Base-by-base conservation (phyloP, 2,329 filamentous ascomycete genomes). In the Rasamsonia emersonii region DNA sequence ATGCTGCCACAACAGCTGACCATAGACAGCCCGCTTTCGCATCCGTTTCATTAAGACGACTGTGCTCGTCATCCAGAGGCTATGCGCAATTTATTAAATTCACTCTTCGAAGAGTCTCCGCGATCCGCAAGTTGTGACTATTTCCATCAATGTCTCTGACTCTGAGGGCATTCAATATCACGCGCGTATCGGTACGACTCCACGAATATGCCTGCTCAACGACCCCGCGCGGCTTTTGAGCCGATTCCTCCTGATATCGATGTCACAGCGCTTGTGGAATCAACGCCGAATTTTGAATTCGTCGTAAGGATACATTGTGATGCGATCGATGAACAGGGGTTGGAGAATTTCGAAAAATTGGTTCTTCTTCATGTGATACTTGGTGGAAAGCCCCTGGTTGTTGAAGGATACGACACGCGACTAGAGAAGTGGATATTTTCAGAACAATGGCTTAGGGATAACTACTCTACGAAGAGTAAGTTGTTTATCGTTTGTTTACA, bases 141-240 rank as follows among this genome's bases (percentile, higher is more conserved):
- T n/a, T n/a, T n/a, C n/a, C n/a, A n/a, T 20, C 4, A 4, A 10
- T 15, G 3, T 14, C 17, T 14, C 14, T 9, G 17, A 5, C 13
- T 7, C 13, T 9, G 9, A 28, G 14, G 5, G 18, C 14, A 27
- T n/a, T n/a, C n/a, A n/a, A n/a, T n/a, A n/a, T n/a, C n/a, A n/a
- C n/a, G n/a, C n/a, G n/a, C n/a, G n/a, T n/a, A n/a, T n/a, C n/a
- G n/a, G n/a, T n/a, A n/a, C n/a, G n/a, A n/a, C n/a, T n/a, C n/a
- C n/a, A 13, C 10, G 48, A 71, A 50, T 17, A 94, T 94, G 86
- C 82, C 84, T 33, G 71, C 81, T 9, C 67, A 80, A 37, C 78
- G 88, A 47, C 85, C 85, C 1, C 80, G 86, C 51, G 86, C 86
- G 10, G 85, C 86, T 31, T 96, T 96, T 58, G 86, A 93, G 56